Evolutionary conservation across 495 filamentous ascomycete genomes (phyloP).

Genomic region (Daldinia grandis): DNA sequence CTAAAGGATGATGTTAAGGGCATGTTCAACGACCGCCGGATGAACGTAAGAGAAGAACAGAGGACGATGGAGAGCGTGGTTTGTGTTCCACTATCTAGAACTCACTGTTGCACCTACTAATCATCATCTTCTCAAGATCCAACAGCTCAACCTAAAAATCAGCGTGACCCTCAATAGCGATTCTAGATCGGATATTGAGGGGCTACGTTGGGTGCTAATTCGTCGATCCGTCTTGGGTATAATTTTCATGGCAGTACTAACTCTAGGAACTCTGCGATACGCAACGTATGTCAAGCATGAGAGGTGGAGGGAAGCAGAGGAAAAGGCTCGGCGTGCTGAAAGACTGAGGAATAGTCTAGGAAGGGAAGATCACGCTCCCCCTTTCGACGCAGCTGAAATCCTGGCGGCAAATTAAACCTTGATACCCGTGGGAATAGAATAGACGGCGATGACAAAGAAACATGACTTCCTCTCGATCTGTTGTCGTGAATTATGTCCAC

Average conservation of each 20-base stretch:
- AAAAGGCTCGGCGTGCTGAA: slow-evolving; percentile 45
- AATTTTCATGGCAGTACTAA: slow-evolving; percentile 61
- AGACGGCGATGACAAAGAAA: slow-evolving; percentile 29
- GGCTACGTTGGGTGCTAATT: slow-evolving; percentile 88
- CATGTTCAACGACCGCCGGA: slow-evolving; percentile 95
- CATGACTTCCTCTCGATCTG: neutral
- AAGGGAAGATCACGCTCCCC: slow-evolving; percentile 48
- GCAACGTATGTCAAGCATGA: slow-evolving; percentile 56
- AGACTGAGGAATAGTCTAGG: slow-evolving; percentile 47
- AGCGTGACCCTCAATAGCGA: slow-evolving; percentile 86
- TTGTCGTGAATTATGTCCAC: neutral
- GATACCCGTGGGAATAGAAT: slow-evolving; percentile 46
- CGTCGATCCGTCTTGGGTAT: slow-evolving; percentile 85
- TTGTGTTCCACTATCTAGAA: slow-evolving; percentile 36
- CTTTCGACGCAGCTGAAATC: slow-evolving; percentile 56
- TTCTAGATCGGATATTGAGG: slow-evolving; percentile 88
- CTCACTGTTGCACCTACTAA: slow-evolving; percentile 28
- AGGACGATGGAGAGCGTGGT: slow-evolving; percentile 78
- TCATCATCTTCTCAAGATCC: slow-evolving; percentile 65
- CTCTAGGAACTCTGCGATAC: slow-evolving; percentile 59
- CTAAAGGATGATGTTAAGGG: slow-evolving; percentile 92
- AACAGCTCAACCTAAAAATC: slow-evolving; percentile 94
- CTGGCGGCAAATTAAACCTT: slow-evolving; percentile 54
- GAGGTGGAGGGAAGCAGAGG: slow-evolving; percentile 51
- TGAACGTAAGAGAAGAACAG: slow-evolving; percentile 87